Evolutionary conservation across 371 early-diverging fungal species (phyloP), one percentile per base, ranked within the genome.

Genomic region (Saksenaea oblongispora): DNA sequence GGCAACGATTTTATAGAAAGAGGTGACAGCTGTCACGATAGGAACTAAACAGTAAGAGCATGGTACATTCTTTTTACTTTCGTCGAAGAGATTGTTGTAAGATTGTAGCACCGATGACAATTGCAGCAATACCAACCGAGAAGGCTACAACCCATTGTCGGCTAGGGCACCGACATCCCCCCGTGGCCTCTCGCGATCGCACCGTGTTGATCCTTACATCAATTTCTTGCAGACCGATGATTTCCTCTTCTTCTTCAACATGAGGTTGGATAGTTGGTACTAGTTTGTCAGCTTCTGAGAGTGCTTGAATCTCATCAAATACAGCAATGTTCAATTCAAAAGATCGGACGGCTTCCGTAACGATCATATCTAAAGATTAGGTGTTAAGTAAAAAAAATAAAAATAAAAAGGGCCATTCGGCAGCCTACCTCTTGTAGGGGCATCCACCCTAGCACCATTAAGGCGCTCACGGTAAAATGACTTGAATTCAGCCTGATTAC

Each of bases 271-370:
- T 18, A n/a, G 63, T 70, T 35, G 73, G 62, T 2, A 61, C 54
- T 28, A 81, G 62, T 28, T 69, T 18, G 26, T 63, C 56, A 13
- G 69, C 65, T 54, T 82, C 74, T 13, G 82, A 78, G 8, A 79
- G 42, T 31, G 47, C 56, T 47, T 79, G 75, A n/a, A 82, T 64
- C 58, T 78, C 79, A 58, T 82, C 78, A 70, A 83, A 83, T 27
- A 83, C 37, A 5, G 62, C 74, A 65, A 83, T 80, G 37, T 83
- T 83, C 18, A 83, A 63, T 53, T 80, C 77, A 47, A 80, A 83
- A 0, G 75, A 79, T 11, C 58, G 42, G 11, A 78, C 71, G 18
- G 80, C 76, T 54, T 83, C 83, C 7, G 64, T 22, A 0, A 83
- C 79, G 39, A 83, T 72, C 27, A 74, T 60, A 37, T 79, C 76